These are phyloP conservation scores for Glaciozyma antarctica DNA, from an alignment of 768 basidiomycete genomes.

Conservation along the genomic window DNA sequence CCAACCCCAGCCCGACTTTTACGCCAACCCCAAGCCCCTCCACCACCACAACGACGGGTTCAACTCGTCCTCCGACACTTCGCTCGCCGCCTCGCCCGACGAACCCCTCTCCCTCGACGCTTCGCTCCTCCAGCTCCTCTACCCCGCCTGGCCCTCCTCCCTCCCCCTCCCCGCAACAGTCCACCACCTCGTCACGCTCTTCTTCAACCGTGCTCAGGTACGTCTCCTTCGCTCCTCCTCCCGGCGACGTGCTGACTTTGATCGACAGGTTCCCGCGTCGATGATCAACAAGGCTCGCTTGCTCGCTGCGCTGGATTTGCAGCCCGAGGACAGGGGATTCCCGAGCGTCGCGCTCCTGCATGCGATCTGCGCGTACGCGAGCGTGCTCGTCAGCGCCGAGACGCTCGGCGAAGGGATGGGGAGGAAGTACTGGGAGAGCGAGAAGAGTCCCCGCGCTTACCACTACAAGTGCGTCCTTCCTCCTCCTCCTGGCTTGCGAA, in stretches of 20 bases:
- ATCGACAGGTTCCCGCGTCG: not conserved
- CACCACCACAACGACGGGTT: not conserved
- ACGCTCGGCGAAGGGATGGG: not conserved
- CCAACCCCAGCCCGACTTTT: constrained; percentile 6
- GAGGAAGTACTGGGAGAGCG: constrained; percentile 16
- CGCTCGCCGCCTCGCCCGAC: constrained; percentile 8
- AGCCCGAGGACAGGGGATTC: constrained; percentile 12
- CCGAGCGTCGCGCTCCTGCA: constrained; percentile 24
- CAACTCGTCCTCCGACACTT: not conserved
- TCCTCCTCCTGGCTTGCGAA: no score
- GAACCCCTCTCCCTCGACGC: constrained; percentile 14
- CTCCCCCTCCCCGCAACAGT: constrained; percentile 16
- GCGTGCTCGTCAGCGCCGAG: constrained; percentile 7
- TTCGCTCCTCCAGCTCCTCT: constrained; percentile 15
- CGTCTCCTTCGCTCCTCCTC: constrained; percentile 6
- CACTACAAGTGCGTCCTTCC: constrained; percentile 5
- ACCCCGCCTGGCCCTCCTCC: constrained; percentile 17
- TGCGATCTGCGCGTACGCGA: constrained; percentile 23
- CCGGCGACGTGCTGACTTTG: not conserved
- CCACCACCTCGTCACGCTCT: constrained; percentile 19
- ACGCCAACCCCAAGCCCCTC: not conserved
- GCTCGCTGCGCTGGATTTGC: not conserved
- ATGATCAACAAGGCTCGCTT: constrained; percentile 1
- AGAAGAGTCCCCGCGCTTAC: constrained; percentile 8
- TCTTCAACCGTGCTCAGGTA: constrained; percentile 22